These are phyloP conservation scores for Alnus rubra DNA, from an alignment of 306 rosid species.

Conservation along the genomic window DNA sequence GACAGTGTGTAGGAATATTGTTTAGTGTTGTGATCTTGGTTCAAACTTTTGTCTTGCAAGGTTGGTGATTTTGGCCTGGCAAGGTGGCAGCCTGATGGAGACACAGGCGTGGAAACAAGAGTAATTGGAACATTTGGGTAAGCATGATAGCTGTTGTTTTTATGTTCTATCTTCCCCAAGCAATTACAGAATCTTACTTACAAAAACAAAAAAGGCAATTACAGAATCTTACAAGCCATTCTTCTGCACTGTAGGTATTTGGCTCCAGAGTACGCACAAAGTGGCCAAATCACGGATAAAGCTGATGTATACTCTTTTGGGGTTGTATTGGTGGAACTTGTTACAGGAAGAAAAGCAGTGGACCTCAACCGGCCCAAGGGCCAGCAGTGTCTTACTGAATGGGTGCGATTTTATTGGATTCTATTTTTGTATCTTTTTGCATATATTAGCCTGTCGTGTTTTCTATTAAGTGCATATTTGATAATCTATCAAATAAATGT, in stretches of 20 bases:
- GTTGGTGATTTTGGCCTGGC: constrained; percentile 99
- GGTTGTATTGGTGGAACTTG: constrained; percentile 92
- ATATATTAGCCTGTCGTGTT: constrained; percentile 1
- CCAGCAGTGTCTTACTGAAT: constrained; percentile 96
- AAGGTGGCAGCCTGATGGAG: constrained; percentile 99
- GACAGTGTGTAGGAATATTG: constrained; percentile 3
- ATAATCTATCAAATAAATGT: constrained; percentile 11
- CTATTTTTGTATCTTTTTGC: not conserved
- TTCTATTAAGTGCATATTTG: constrained; percentile 15
- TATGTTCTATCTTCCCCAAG: constrained; percentile 5
- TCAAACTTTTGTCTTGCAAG: constrained; percentile 41
- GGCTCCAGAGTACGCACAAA: constrained; percentile 98
- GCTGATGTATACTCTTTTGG: constrained; percentile 99
- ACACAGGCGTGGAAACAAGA: constrained; percentile 90
- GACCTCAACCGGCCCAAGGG: constrained; percentile 93
- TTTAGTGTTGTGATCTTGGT: constrained; percentile 15
- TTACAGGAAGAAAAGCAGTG: constrained; percentile 94
- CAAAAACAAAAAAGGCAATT: not conserved
- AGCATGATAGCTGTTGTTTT: constrained; percentile 11
- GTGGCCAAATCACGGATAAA: constrained; percentile 97
- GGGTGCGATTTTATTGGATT: constrained; percentile 56
- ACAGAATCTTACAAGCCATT: constrained; percentile 21
- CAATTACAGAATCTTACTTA: constrained; percentile 19
- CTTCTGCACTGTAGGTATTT: constrained; percentile 60
- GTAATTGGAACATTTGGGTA: constrained; percentile 99